Percentiles rank a stretch among this genome's conserved stretches.
These are phyloP conservation scores for Antarctomyces pellizariae DNA, from an alignment of 495 filamentous ascomycete species.

Conservation along the genomic window DNA sequence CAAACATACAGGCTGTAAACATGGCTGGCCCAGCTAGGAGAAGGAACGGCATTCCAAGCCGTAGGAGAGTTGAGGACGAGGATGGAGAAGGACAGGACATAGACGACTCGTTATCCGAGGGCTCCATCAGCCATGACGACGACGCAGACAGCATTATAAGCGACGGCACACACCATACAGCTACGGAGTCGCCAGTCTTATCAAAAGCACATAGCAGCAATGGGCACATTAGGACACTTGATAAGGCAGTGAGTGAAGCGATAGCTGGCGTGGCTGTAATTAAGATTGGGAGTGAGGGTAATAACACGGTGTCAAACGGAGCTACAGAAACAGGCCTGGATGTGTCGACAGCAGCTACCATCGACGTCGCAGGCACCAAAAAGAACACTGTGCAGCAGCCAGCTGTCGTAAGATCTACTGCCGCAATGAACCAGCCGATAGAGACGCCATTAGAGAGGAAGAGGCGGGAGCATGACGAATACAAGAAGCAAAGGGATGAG, in stretches of 20 bases:
- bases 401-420: conserved; percentile 9
- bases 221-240: conserved; percentile 2
- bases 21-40: conserved; percentile 42
- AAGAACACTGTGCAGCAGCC: conserved; percentile 11
- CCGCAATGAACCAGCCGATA: conserved; percentile 14
- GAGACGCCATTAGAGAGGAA: conserved; percentile 39
- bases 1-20: conserved; percentile 7
- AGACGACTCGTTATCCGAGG: conserved; percentile 69
- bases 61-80: conserved; percentile 60
- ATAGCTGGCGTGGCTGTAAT: conserved; percentile 3
- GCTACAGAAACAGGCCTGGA: conserved; percentile 64
- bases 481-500: conserved; percentile 62
- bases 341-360: conserved; percentile 22
- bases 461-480: conserved; percentile 75
- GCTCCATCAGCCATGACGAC: conserved; percentile 48
- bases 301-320: conserved; percentile 8
- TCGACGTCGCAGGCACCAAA: conserved; percentile 18
- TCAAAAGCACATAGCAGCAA: conserved; percentile 8
- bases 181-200: conserved; percentile 15
- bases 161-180: conserved; percentile 26
- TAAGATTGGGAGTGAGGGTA: conserved; percentile 8
- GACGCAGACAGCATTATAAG: conserved; percentile 54
- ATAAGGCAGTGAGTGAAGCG: conserved; percentile 5
- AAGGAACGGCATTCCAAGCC: conserved; percentile 53
- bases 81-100: conserved; percentile 49